Base-by-base conservation (phyloP, 2,329 filamentous ascomycete genomes). In the Emergomyces orientalis region DNA sequence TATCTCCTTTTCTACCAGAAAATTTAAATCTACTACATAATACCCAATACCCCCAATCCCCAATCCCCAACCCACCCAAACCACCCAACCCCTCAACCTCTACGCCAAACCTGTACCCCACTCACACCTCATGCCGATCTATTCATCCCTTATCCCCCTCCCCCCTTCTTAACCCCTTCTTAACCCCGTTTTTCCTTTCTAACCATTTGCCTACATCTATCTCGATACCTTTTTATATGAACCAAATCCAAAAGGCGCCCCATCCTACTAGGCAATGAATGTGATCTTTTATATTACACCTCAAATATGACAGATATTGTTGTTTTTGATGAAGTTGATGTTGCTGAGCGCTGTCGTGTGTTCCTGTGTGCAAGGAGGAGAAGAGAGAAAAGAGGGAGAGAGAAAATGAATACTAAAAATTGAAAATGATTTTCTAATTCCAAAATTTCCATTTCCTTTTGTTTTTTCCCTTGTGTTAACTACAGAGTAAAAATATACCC, bases 1-100 rank as follows among this genome's bases (percentile, higher is more conserved):
- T 99, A 99, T 77, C 85, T 99, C 68, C 79, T 99, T 72, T 96
- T 99, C 78, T 99, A 99, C 76, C 88, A 97, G 79, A 86, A 86
- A 70, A 84, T 94, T 57, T 61, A 63, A 49, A 27, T 41, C 19
- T 37, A 22, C 55, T 32, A 22, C 25, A 9, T 51, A 30, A 51
- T 30, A 51, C 25, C 22, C 14, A 13, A 51, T 19, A 17, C 9
- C 3, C 25, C 11, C 11, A 27, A 13, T 2, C 47, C 47, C 13
- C 13, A 49, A 49, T 6, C 11, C 22, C 47, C 22, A 51, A 30
- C 6, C 47, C 11, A 11, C 37, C 25, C 47, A 17, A 47, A 3
- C 47, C 7, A 30, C 25, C 25, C 47, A 30, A 30, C 25, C 47
- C 25, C 13, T 8, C 25, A 51, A 27, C 47, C 47, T 27, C 47